Evolutionary conservation across 2,329 filamentous ascomycete species (phyloP).

Genomic region (Penicillium sp.): DNA sequence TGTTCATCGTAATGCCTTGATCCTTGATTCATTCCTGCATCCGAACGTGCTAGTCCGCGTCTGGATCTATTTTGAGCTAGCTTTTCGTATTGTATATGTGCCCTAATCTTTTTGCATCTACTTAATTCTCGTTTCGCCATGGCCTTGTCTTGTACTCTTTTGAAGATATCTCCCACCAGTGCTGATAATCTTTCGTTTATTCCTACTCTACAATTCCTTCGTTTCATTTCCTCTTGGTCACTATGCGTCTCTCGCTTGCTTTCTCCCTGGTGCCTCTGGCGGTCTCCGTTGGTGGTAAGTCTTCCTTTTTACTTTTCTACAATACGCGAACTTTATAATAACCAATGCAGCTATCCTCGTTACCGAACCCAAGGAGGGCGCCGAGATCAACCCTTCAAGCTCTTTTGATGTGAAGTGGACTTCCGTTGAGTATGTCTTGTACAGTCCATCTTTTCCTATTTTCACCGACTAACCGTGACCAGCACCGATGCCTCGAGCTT

Average conservation of each 20-base stretch:
- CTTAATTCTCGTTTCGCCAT: not conserved
- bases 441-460: not conserved
- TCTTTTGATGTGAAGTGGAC: conserved; percentile 40
- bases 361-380: conserved; percentile 32
- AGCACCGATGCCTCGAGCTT: conserved; percentile 40
- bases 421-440: conserved; percentile 29
- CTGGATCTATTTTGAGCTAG: not conserved
- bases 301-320: not conserved
- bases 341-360: conserved; percentile 30
- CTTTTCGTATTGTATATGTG: not conserved
- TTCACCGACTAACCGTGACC: not conserved
- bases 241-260: conserved; percentile 28
- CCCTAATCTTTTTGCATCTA: not conserved
- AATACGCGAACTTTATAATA: not conserved
- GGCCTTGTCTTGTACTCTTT: not conserved
- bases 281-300: conserved; percentile 28
- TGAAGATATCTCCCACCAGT: not conserved
- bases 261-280: conserved; percentile 26
- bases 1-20: not conserved
- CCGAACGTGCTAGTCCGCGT: not conserved
- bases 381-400: conserved; percentile 30
- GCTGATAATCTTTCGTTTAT: not conserved
- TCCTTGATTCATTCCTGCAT: not conserved
- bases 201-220: not conserved
- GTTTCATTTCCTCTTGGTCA: conserved; percentile 5